These are phyloP conservation scores for Heterobasidion occidentale DNA, from an alignment of 1,284 basidiomycete species.

Conservation along the genomic window DNA sequence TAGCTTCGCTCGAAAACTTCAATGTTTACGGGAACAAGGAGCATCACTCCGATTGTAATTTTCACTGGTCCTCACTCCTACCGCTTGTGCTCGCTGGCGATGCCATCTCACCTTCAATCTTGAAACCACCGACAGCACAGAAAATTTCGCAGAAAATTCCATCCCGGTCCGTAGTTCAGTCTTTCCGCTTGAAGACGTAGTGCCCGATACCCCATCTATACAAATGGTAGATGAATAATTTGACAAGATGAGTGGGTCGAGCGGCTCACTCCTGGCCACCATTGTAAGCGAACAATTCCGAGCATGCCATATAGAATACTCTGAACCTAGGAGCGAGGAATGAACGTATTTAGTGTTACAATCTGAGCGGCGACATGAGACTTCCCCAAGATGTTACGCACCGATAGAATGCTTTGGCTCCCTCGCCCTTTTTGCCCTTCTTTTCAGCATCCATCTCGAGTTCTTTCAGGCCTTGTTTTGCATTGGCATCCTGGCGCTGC, in stretches of 20 bases:
- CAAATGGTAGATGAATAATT: background rate
- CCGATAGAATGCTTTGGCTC: slow-evolving; percentile 55
- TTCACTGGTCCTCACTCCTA: too few species aligned
- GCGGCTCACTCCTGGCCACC: slow-evolving; percentile 52
- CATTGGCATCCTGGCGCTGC: slow-evolving; percentile 44
- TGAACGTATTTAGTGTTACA: too few species aligned
- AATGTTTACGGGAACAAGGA: too few species aligned
- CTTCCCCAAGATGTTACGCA: slow-evolving; percentile 10
- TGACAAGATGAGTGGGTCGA: background rate
- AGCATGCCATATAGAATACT: slow-evolving; percentile 72
- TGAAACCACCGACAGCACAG: too few species aligned
- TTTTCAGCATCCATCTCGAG: slow-evolving; percentile 40
- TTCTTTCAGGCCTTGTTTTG: slow-evolving; percentile 39
- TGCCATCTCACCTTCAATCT: too few species aligned
- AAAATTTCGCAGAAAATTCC: too few species aligned
- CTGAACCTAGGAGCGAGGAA: slow-evolving; percentile 37
- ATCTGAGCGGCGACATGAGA: background rate
- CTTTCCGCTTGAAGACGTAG: slow-evolving; percentile 38
- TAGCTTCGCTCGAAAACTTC: too few species aligned
- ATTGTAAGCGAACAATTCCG: slow-evolving; percentile 67
- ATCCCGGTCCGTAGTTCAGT: background rate
- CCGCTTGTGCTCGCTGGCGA: too few species aligned
- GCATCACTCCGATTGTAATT: too few species aligned
- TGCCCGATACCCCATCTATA: slow-evolving; percentile 46
- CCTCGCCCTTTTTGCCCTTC: slow-evolving; percentile 44